Evolutionary conservation across 2,329 filamentous ascomycete species (phyloP), one percentile per base, ranked within the genome.

Genomic region (Phyllosticta paracitricarpa): DNA sequence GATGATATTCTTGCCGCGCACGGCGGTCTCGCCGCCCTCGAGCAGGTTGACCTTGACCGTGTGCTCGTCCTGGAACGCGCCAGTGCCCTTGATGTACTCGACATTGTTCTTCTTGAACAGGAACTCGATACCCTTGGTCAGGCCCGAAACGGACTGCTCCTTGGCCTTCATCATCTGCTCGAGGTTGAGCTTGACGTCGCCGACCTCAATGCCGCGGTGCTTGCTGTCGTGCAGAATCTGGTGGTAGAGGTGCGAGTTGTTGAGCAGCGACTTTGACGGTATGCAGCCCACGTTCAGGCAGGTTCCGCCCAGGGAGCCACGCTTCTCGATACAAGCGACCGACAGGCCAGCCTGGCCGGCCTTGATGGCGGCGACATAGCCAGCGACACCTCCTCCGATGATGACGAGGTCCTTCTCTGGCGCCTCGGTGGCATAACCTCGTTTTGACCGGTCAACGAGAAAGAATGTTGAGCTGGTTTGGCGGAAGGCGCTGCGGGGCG

Each of bases 201-300:
- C 88, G 69, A 99, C 94, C 73, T 97, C 93, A 75, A 99, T 99
- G 75, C 94, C 94, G 75, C 94, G 91, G 78, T 89, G 86, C 81
- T 97, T 96, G 67, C 91, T 93, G 81, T 99, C 94, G 81, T 99
- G 93, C 64, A 95, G 85, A 73, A 97, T 89, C 79, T 92, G 89
- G 82, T 97, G 93, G 83, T 97, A 97, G 64, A 97, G 84, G 77
- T 97, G 91, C 70, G 94, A 97, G 84, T 97, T 97, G 87, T 97
- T 99, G 77, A 99, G 89, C 69, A 99, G 90, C 65, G 94, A 97
- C 81, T 99, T 99, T 67, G 94, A 99, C 68, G 94, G 94, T 75
- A 99, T 99, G 81, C 94, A 99, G 79, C 94, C 94, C 73, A 99
- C 94, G 77, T 99, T 99, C 72, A 99, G 81, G 82, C 94, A 99